Evolutionary conservation across 805 yeast genomes (phyloP), one percentile per base, ranked within the genome.

Genomic region (Teunomyces pallodes): DNA sequence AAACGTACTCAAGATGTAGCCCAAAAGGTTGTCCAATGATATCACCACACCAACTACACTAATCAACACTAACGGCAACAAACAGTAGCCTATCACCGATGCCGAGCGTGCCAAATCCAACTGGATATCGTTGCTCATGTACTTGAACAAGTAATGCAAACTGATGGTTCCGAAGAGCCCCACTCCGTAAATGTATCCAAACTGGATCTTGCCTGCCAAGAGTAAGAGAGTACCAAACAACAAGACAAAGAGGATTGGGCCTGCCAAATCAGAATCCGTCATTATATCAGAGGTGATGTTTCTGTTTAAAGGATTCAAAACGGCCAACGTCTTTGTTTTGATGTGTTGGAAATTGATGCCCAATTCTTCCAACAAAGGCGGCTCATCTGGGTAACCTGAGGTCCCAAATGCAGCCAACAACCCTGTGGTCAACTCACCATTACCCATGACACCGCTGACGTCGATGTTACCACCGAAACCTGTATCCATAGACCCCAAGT

Each of bases 121-220:
- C n/a, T 74, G 70, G 41, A 75, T 76, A 39, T 72, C 74, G 47
- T 78, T 80, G 48, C 96, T 83, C 99, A 94, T 94, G 52, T 90
- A 74, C 64, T 87, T 90, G 65, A 95, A 86, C 50, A 94, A 74
- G 57, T 81, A 80, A 67, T 91, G 97, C 54, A 90, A 79, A 29
- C 96, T 83, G 12, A 89, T 63, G 1, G 96, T 86, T 13, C 99
- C 99, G 57, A 92, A 83, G 38, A 94, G 69, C 0, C 97, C 98
- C 36, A 94, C 96, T 35, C 99, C 98, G 61, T 94, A 94, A 43
- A 94, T 87, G 66, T 94, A 94, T 2, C 98, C 98, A 64, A 94
- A 94, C 65, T 94, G 98, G 12, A 92, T 87, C 65, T 92, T 94
- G 4, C 99, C 98, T 1, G 96, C 84, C 39, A 91, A 74, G 44